These are phyloP conservation scores for Apophysomyces elegans DNA, from an alignment of 371 early-diverging fungal genomes.

Conservation along the genomic window DNA sequence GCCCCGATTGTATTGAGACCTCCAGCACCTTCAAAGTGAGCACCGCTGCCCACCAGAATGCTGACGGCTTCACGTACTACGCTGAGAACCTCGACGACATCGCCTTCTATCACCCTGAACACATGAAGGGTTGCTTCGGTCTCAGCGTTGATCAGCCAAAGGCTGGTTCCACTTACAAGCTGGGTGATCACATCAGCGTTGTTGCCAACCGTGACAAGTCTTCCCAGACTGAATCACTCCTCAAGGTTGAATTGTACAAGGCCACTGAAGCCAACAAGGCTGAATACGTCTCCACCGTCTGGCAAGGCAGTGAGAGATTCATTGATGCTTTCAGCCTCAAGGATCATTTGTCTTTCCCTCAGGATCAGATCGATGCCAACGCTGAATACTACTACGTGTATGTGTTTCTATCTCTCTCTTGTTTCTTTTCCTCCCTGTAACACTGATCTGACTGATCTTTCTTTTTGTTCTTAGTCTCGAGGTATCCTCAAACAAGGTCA, in stretches of 20 bases:
- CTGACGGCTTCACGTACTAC: slow-evolving; percentile 55
- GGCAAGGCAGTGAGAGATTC: slow-evolving; percentile 37
- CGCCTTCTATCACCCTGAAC: slow-evolving; percentile 32
- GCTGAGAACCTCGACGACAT: slow-evolving; percentile 41
- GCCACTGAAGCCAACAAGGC: slow-evolving; percentile 22
- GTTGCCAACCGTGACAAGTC: slow-evolving; percentile 38
- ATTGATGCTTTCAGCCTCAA: slow-evolving; percentile 39
- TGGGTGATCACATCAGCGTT: slow-evolving; percentile 36
- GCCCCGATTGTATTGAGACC: slow-evolving; percentile 54
- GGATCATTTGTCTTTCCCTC: slow-evolving; percentile 38
- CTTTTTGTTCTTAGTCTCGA: slow-evolving; percentile 12
- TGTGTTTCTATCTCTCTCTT: background rate
- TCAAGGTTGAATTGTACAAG: slow-evolving; percentile 49
- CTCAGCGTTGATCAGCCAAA: slow-evolving; percentile 38
- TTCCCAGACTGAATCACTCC: slow-evolving; percentile 42
- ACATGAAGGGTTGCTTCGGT: slow-evolving; percentile 50
- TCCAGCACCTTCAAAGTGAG: slow-evolving; percentile 67
- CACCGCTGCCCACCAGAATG: slow-evolving; percentile 59
- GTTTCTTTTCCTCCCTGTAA: background rate
- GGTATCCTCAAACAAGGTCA: slow-evolving; percentile 12
- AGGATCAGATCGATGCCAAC: slow-evolving; percentile 13
- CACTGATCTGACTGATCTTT: background rate
- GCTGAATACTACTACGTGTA: slow-evolving; percentile 22
- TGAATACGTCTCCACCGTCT: slow-evolving; percentile 28
- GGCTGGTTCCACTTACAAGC: slow-evolving; percentile 26